Evolutionary conservation across 495 filamentous ascomycete genomes (phyloP).

Genomic region (Neurospora discreta): DNA sequence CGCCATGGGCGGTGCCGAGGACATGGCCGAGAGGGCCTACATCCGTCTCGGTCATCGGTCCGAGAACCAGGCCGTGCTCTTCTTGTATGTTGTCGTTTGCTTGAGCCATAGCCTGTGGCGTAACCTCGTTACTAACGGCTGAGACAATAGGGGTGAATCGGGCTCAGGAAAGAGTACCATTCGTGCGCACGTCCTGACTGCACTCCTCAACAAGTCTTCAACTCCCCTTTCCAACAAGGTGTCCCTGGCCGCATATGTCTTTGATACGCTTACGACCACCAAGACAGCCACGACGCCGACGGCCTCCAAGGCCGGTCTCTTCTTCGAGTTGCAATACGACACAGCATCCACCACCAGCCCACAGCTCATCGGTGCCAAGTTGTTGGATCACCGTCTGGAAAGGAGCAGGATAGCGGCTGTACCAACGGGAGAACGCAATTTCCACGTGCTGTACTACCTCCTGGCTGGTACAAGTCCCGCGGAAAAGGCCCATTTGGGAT

Average conservation of each 20-base stretch:
- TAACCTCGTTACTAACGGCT: slow-evolving; percentile 13
- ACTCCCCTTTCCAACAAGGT: slow-evolving; percentile 88
- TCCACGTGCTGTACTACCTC: slow-evolving; percentile 92
- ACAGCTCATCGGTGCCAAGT: slow-evolving; percentile 81
- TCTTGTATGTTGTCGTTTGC: slow-evolving; percentile 54
- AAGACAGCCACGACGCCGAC: slow-evolving; percentile 92
- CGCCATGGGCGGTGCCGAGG: slow-evolving; percentile 78
- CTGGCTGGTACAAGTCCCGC: slow-evolving; percentile 82
- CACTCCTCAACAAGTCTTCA: slow-evolving; percentile 74
- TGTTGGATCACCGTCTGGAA: slow-evolving; percentile 87
- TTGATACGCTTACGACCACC: slow-evolving; percentile 94
- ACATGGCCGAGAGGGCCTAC: slow-evolving; percentile 74
- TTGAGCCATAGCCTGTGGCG: not conserved
- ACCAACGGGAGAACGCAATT: slow-evolving; percentile 90
- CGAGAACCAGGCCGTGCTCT: slow-evolving; percentile 87
- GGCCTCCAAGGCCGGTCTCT: slow-evolving; percentile 88
- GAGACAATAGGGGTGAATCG: slow-evolving; percentile 64
- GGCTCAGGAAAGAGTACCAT: slow-evolving; percentile 93
- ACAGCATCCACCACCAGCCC: slow-evolving; percentile 70
- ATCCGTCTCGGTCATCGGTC: slow-evolving; percentile 76
- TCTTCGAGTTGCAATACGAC: slow-evolving; percentile 93
- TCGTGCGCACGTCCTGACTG: slow-evolving; percentile 73
- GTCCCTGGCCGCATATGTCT: slow-evolving; percentile 85
- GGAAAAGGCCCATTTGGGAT: slow-evolving; percentile 80
- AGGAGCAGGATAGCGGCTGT: slow-evolving; percentile 81